Percentiles rank a stretch among this genome's conserved stretches.
These are phyloP conservation scores for Candida ovalis DNA, from an alignment of 805 yeast genomes.

Conservation along the genomic window DNA sequence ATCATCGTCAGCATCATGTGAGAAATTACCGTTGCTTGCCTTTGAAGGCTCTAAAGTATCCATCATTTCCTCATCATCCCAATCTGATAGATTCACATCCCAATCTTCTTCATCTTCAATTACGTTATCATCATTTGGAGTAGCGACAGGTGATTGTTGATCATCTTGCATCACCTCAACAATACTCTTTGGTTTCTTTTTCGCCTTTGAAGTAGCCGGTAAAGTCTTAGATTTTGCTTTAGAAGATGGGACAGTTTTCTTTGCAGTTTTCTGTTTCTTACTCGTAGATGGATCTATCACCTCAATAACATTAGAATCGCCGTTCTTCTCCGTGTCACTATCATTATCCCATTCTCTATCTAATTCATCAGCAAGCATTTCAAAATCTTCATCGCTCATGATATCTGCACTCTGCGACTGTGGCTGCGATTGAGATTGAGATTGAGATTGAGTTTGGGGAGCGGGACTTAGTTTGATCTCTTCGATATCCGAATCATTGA, in stretches of 20 bases:
- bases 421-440: too few species aligned
- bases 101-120: conserved; percentile 17
- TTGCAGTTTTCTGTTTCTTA: neutral
- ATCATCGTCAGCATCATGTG: conserved; percentile 1
- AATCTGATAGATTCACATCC: conserved; percentile 22
- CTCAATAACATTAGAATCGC: neutral
- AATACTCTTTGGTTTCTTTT: conserved; percentile 2
- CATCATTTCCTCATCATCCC: conserved; percentile 24
- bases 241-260: neutral
- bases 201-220: neutral
- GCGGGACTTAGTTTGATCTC: conserved; percentile 13
- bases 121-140: neutral
- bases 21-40: neutral
- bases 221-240: neutral
- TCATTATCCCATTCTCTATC: conserved; percentile 19
- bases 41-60: neutral
- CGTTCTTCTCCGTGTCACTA: neutral
- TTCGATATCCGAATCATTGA: conserved; percentile 17
- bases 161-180: conserved; percentile 5
- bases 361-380: conserved; percentile 22
- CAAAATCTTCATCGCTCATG: conserved; percentile 22
- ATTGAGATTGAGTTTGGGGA: neutral
- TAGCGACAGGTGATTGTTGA: neutral
- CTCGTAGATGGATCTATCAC: neutral
- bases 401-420: too few species aligned